Evolutionary conservation across 169 alveolate genomes (phyloP), one percentile per base, ranked within the genome.

Genomic region (Cryptosporidium ubiquitum): DNA sequence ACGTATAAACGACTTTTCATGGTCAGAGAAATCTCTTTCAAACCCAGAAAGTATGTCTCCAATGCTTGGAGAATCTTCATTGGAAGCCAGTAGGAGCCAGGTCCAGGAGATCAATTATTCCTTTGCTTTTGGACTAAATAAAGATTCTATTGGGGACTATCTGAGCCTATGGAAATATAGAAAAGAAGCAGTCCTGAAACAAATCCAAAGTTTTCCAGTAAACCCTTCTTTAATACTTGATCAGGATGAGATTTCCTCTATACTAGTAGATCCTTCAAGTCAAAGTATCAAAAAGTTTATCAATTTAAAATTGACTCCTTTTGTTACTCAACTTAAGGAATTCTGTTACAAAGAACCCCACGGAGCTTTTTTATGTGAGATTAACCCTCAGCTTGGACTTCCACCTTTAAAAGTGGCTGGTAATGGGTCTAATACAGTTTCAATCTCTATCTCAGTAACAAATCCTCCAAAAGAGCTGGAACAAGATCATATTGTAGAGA

Each of bases 21-120:
- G 85, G 85, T 73, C 85, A 9, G 85, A 73, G 49, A 73, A 73
- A 73, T 73, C 85, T 35, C 71, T 73, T 3, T 31, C 85, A 3
- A 35, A 33, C 7, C 71, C 71, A 2, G 31, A 29, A 23, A 23
- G 51, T 12, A 68, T 37, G n/a, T 26, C 52, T 6, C 7, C 74
- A 9, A 6, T 40, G 14, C 55, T 58, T 31, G 1, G 26, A 10
- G 52, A 60, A 10, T 16, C 31, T 10, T 61, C 64, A 31, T 1
- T 26, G 37, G 71, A 73, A 5, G 52, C 23, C 16, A 75, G 86
- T 6, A 23, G 14, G 20, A 40, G 49, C 37, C 9, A 18, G 44
- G 18, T 18, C 18, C 39, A 31, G 23, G 40, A 44, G 16, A 39
- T 79, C 7, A 49, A 79, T 42, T 64, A 42, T 61, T 47, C 60